Percentiles rank a stretch among this genome's conserved stretches.
Conservation (phyloP, 345 rosid genomes). For the Raphanus raphanistrum region DNA sequence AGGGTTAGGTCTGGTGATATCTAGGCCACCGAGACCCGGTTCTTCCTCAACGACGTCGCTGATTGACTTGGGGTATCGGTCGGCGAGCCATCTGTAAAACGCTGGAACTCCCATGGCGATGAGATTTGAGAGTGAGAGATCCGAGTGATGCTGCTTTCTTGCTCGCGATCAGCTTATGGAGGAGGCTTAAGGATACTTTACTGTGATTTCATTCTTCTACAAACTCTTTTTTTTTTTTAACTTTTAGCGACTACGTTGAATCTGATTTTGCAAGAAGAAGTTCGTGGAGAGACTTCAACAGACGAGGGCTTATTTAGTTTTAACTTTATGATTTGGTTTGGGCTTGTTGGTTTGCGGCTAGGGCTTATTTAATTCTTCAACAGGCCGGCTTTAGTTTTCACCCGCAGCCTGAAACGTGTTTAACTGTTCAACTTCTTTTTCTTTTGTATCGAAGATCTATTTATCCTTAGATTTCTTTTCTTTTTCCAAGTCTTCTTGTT, state of each 20-base stretch:
- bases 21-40: slow-evolving; percentile 47
- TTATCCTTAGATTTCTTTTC: no score
- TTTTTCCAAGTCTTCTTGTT: no score
- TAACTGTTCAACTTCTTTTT: no score
- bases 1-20: slow-evolving; percentile 82
- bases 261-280: no score
- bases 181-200: background rate
- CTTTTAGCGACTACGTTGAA: background rate
- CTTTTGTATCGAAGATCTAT: no score
- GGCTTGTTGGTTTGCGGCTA: background rate
- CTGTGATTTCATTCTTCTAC: background rate
- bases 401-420: no score
- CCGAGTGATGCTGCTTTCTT: background rate
- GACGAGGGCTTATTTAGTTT: no score
- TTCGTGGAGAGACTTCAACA: no score
- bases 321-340: no score
- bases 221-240: background rate
- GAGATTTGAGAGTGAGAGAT: slow-evolving; percentile 12
- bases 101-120: slow-evolving; percentile 92
- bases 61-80: slow-evolving; percentile 83
- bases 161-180: background rate
- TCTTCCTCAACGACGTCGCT: slow-evolving; percentile 83
- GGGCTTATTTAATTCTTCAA: no score
- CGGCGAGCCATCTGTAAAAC: slow-evolving; percentile 93
- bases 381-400: background rate